Base-by-base conservation (phyloP, 306 rosid species). In the Abrus precatorius region DNA sequence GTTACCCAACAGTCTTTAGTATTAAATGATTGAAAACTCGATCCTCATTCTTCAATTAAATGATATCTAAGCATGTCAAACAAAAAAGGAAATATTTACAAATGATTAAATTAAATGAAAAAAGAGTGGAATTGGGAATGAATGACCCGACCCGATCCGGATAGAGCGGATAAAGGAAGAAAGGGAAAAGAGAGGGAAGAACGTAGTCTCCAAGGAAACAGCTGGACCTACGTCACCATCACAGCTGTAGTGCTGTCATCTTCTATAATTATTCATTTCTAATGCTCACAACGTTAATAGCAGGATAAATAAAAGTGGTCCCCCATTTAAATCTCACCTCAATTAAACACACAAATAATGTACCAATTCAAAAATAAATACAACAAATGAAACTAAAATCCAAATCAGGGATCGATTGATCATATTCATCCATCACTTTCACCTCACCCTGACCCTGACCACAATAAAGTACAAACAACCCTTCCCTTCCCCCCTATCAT, bases 201-300 rank as follows among this genome's bases (percentile, higher is more conserved):
- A 50, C 27, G 3, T 32, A 30, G 71, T 61, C 44, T 43, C 69
- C 33, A 69, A 79, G 78, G 68, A 74, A 20, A 83, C 67, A 75
- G 85, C 72, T 81, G 87, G 86, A 73, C 80, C 28, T 81, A 13
- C 53, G 82, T 90, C 87, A 70, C 77, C 85, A 60, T 89, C 87
- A 84, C 85, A 86, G 87, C 89, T 91, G 83, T 81, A 84, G 80
- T 66, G n/a, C 69, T 83, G 93, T 91, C 90, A 55, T 83, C 59
- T 91, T 80, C 84, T 60, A 44, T n/a, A 65, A 55, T 48, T 62
- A 64, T 66, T 77, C 36, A 45, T 73, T 65, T 74, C 44, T 52
- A 63, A 34, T 5, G 50, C 62, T 11, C 75, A 75, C 85, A 3
- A n/a, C 10, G 12, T 32, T n/a, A 33, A 57, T 14, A 80, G 48